Evolutionary conservation across 1,139 yeast species (phyloP), one percentile per base, ranked within the genome.

Genomic region (Magnusiomyces tetraspermus): DNA sequence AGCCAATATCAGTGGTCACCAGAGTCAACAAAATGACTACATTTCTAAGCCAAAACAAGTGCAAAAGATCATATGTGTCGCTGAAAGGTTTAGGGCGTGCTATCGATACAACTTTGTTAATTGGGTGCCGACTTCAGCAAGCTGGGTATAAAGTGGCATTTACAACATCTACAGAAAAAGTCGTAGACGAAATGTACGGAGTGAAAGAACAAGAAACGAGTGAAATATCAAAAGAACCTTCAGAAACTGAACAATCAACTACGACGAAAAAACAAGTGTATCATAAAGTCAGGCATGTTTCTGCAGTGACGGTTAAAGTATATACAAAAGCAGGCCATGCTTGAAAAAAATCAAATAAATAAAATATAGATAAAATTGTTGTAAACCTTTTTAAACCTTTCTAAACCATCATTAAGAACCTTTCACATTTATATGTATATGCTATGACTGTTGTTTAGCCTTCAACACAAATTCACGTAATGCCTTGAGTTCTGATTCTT

Each of bases 31-130:
- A 48, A 30, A 24, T 51, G 30, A 36, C 52, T 3, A 42, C 49
- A 19, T 52, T 51, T 21, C 15, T 50, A n/a, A 42, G 50, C 15
- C 31, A 45, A 19, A n/a, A 38, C n/a, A 44, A 44, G 13, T 40
- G 44, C 13, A 46, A 42, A 21, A 49, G 53, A 13, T 52, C 55
- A 31, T 59, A 58, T 50, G 63, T 66, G 17, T 55, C 57, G 15
- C 60, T 69, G 6, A 52, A 60, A 4, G 72, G 68, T 2, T 57
- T 65, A 19, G 72, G 72, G 2, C 59, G 61, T 33, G 67, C 70
- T 10, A 65, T 67, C 21, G 67, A 65, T 45, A 55, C 57, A 36
- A 69, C 63, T 11, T 55, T 66, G 44, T 58, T 63, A 23, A 55
- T 69, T 2, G 71, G 64, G 1, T 50, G 62, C 31, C 62, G 67